phyloP scores from a whole-genome alignment of 495 filamentous ascomycete genomes.

The Aspergillus diversus region DNA sequence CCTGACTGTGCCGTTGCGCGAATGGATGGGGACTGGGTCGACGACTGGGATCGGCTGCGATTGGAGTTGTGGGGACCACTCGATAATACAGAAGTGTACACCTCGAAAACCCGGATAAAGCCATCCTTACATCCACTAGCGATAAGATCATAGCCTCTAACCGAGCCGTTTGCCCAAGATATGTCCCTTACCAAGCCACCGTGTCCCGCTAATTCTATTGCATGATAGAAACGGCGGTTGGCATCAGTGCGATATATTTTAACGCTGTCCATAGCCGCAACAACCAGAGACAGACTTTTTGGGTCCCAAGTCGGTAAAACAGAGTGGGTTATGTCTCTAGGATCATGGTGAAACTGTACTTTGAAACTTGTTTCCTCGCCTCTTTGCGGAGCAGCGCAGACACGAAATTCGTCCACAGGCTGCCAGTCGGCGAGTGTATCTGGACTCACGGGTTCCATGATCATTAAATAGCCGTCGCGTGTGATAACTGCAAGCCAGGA shows the following conservation, averaged over 20 bases:
- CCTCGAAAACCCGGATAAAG: constrained; percentile 78
- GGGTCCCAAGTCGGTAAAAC: constrained; percentile 73
- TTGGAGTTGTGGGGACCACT: constrained; percentile 35
- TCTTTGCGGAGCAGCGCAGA: constrained; percentile 61
- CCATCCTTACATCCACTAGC: constrained; percentile 94
- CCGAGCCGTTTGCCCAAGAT: constrained; percentile 88
- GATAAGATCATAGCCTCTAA: constrained; percentile 83
- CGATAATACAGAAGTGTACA: constrained; percentile 57
- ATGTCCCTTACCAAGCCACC: constrained; percentile 83
- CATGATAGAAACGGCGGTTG: constrained; percentile 71
- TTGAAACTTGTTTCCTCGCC: constrained; percentile 86
- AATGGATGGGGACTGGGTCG: constrained; percentile 39
- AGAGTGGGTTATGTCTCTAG: constrained; percentile 74
- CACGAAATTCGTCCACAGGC: constrained; percentile 68
- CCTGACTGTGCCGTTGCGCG: constrained; percentile 52
- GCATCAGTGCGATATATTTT: constrained; percentile 79
- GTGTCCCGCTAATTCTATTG: constrained; percentile 72
- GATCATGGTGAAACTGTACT: constrained; percentile 83
- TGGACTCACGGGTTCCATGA: constrained; percentile 87
- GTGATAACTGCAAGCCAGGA: constrained; percentile 85
- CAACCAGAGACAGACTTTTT: constrained; percentile 74
- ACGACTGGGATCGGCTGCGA: constrained; percentile 34
- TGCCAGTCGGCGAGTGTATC: constrained; percentile 79
- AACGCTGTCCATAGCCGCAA: constrained; percentile 80
- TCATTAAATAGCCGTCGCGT: constrained; percentile 73